phyloP scores from a whole-genome alignment of 140 eudicot genomes.

The Cichorium intybus region DNA sequence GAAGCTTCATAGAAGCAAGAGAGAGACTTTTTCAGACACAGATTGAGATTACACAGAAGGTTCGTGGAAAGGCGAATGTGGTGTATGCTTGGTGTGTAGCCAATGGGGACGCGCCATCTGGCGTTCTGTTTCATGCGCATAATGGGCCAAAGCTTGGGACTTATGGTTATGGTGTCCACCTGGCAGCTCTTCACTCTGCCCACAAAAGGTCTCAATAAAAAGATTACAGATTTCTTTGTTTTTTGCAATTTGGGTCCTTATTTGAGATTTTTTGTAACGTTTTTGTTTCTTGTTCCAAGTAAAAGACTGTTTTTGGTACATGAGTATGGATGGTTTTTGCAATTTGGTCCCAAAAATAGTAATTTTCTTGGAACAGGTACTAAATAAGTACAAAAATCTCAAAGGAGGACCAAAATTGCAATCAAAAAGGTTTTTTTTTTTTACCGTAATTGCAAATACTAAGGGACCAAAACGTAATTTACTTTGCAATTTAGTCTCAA shows the following conservation, averaged over 20 bases:
- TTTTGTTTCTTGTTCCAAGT: not conserved
- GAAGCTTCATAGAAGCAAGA: conserved; percentile 44
- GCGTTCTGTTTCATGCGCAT: conserved; percentile 54
- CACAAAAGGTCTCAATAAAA: conserved; percentile 37
- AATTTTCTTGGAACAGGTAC: too few species aligned
- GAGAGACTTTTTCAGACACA: conserved; percentile 71
- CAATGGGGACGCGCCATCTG: conserved; percentile 37
- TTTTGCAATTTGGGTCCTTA: not conserved
- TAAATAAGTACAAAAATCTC: not conserved
- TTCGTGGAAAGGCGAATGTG: conserved; percentile 77
- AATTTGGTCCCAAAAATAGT: not conserved
- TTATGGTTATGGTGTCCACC: conserved; percentile 76
- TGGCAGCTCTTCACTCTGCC: conserved; percentile 55
- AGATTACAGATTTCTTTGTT: not conserved
- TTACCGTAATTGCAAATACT: too few species aligned
- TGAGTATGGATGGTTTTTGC: too few species aligned
- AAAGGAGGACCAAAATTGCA: too few species aligned
- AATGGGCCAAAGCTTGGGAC: conserved; percentile 37
- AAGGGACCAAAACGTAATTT: too few species aligned
- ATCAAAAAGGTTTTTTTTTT: too few species aligned
- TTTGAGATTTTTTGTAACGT: not conserved
- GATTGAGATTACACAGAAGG: conserved; percentile 65
- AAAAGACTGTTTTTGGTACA: not conserved
- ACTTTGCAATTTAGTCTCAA: not conserved
- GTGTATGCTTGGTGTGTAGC: conserved; percentile 79